A percentile compares a stretch with the other conserved stretches of the same genome.
These are phyloP conservation scores for Reutealis trisperma DNA, from an alignment of 345 rosid genomes.

Conservation along the genomic window DNA sequence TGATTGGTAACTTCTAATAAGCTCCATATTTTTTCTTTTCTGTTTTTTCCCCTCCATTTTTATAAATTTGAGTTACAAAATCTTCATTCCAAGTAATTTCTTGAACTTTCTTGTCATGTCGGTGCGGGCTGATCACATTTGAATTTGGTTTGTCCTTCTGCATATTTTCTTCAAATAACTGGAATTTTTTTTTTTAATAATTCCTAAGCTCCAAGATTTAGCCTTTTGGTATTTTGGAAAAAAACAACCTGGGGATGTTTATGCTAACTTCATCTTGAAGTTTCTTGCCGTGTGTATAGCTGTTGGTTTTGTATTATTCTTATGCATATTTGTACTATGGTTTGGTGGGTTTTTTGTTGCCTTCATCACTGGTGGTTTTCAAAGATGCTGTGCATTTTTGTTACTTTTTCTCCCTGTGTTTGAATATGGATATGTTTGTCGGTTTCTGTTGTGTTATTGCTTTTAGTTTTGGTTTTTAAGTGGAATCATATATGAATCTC, in stretches of 20 bases:
- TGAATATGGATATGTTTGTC: background rate
- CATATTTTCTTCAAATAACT: background rate
- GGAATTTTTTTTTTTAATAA: background rate
- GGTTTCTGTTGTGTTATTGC: background rate
- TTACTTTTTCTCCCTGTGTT: background rate
- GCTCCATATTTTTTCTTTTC: background rate
- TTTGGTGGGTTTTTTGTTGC: background rate
- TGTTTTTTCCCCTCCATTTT: background rate
- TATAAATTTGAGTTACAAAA: background rate
- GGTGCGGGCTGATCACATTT: background rate
- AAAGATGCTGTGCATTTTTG: background rate
- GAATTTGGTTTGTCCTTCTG: background rate
- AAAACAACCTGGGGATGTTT: background rate
- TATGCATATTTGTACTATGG: background rate
- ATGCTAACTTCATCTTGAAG: background rate
- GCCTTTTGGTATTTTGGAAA: background rate
- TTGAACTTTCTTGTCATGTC: background rate
- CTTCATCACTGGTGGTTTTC: background rate
- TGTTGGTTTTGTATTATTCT: background rate
- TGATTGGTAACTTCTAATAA: conserved; percentile 4
- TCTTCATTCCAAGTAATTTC: background rate
- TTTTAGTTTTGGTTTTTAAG: background rate
- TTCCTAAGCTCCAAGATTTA: background rate
- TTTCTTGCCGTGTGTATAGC: background rate
- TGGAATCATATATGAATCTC: background rate